Evolutionary conservation across 805 yeast species (phyloP).

Genomic region (Scheffersomyces coipomensis): DNA sequence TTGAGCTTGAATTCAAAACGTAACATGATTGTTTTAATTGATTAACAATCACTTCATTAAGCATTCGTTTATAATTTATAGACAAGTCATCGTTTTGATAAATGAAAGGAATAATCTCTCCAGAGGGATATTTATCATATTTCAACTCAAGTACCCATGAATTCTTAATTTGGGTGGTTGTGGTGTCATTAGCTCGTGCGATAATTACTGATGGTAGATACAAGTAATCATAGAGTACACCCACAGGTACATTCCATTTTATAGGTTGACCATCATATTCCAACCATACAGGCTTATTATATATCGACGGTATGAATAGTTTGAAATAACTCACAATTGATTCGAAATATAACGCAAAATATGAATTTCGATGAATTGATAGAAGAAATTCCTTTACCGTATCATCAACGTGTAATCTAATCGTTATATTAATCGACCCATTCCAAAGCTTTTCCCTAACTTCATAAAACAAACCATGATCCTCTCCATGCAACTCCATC

Average conservation of each 20-base stretch:
- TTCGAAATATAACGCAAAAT: constrained; percentile 45
- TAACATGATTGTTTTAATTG: constrained; percentile 81
- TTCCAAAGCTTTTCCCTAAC: constrained; percentile 49
- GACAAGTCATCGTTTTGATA: constrained; percentile 7
- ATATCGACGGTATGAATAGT: constrained; percentile 15
- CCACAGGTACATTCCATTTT: constrained; percentile 77
- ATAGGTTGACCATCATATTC: constrained; percentile 64
- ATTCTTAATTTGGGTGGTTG: too few relatives aligned
- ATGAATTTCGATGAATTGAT: constrained; percentile 44
- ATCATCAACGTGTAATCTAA: constrained; percentile 27
- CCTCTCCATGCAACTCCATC: too few relatives aligned
- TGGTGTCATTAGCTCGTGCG: constrained; percentile 3
- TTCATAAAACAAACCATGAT: constrained; percentile 10
- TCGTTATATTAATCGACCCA: constrained; percentile 48
- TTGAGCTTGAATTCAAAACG: constrained; percentile 73
- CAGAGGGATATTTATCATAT: constrained; percentile 23
- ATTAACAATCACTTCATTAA: constrained; percentile 64
- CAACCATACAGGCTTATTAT: constrained; percentile 52
- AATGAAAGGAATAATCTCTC: constrained; percentile 29
- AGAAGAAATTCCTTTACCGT: constrained; percentile 16
- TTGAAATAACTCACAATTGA: constrained; percentile 38
- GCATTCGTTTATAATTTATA: constrained; percentile 23
- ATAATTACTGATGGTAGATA: constrained; percentile 24
- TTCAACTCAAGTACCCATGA: constrained; percentile 46
- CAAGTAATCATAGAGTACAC: constrained; percentile 59